These are phyloP conservation scores for Phanerochaete carnosa DNA, from an alignment of 768 basidiomycete species.

Conservation along the genomic window DNA sequence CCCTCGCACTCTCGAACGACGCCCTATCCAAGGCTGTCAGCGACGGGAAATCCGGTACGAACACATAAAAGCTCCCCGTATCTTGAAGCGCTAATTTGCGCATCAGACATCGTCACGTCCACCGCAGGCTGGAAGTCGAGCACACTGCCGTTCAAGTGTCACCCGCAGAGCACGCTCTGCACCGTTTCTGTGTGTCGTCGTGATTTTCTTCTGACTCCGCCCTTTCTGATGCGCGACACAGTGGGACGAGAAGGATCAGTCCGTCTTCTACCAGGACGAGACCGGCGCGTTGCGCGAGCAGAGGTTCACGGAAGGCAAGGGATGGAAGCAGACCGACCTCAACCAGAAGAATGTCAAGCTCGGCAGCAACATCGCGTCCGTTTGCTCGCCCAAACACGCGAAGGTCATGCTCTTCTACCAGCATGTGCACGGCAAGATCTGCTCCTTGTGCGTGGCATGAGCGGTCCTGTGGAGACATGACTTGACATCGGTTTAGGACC, in stretches of 20 bases:
- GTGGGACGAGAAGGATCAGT: not conserved
- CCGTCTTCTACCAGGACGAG: not conserved
- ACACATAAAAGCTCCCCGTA: not conserved
- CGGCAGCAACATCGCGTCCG: slow-evolving; percentile 2
- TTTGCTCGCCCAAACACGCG: not conserved
- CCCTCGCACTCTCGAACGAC: not conserved
- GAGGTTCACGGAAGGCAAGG: not conserved
- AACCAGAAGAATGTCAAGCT: not conserved
- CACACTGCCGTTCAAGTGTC: not conserved
- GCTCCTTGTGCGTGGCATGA: not conserved
- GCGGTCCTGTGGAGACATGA: not conserved
- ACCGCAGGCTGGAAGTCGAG: not conserved
- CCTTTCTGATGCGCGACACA: not conserved
- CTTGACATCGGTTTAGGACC: not conserved
- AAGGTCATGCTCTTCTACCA: not conserved
- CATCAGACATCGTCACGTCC: not conserved
- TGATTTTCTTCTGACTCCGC: too few relatives aligned
- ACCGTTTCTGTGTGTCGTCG: not conserved
- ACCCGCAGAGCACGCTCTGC: not conserved
- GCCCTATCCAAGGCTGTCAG: not conserved
- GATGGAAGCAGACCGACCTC: not conserved
- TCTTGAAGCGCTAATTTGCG: not conserved
- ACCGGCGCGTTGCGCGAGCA: not conserved
- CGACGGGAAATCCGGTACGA: not conserved
- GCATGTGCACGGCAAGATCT: not conserved